Conservation (phyloP, 257 asterid genomes). For the Lavandula angustifolia region DNA sequence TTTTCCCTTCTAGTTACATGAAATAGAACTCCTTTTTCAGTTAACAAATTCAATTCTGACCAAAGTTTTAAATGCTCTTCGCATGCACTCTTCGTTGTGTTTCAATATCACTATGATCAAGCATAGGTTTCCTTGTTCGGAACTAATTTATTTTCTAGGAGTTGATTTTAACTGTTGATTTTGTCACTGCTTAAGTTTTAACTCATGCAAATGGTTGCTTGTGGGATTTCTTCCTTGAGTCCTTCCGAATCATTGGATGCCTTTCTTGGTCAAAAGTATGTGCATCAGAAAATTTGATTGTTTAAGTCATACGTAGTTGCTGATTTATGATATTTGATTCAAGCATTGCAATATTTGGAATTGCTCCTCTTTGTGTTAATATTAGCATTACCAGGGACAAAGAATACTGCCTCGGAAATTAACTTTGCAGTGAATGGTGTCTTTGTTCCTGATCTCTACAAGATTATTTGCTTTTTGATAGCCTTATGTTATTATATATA, state of each 20-base stretch:
- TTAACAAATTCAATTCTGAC: neutral
- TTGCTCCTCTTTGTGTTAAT: neutral
- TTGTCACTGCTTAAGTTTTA: slow-evolving; percentile 10
- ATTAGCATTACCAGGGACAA: slow-evolving; percentile 5
- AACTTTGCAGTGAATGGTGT: neutral
- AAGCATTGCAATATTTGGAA: slow-evolving; percentile 22
- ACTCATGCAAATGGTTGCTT: slow-evolving; percentile 3
- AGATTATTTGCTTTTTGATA: neutral
- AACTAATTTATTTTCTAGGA: slow-evolving; percentile 13
- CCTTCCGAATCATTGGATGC: slow-evolving; percentile 14
- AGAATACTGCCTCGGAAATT: neutral
- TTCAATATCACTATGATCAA: slow-evolving; percentile 13
- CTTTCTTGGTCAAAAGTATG: neutral
- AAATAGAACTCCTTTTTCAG: neutral
- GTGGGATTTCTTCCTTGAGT: neutral
- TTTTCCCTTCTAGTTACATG: neutral
- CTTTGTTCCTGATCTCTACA: slow-evolving; percentile 1
- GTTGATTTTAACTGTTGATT: slow-evolving; percentile 5
- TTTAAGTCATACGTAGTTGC: neutral
- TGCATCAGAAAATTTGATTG: neutral
- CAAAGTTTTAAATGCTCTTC: slow-evolving; percentile 14
- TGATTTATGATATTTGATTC: no score
- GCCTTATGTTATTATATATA: neutral
- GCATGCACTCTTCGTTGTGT: slow-evolving; percentile 2
- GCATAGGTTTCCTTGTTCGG: neutral